Percentiles rank a stretch among this genome's conserved stretches.
Conservation (phyloP, 2,329 filamentous ascomycete species). For the Aspergillus unguis region DNA sequence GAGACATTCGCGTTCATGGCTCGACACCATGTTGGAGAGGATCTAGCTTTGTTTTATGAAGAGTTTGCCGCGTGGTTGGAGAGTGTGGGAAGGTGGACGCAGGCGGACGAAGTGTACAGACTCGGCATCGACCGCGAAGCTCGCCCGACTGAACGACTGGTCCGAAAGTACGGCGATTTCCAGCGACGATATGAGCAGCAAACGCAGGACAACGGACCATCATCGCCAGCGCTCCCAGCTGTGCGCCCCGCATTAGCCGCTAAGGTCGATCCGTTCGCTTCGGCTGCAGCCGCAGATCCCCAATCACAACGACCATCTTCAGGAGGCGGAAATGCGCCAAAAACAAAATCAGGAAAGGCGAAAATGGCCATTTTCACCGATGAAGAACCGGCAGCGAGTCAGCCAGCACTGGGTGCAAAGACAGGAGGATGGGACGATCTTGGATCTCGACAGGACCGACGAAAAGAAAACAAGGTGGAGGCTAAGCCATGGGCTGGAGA, state of each 20-base stretch:
- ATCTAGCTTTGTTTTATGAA: conserved; percentile 89
- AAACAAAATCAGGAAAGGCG: conserved; percentile 65
- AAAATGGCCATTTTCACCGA: conserved; percentile 95
- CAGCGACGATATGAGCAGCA: conserved; percentile 71
- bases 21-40: conserved; percentile 81
- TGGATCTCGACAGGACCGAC: conserved; percentile 77
- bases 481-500: conserved; percentile 90
- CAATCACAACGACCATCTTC: conserved; percentile 59
- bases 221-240: conserved; percentile 80
- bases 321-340: conserved; percentile 46
- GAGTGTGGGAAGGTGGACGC: conserved; percentile 73
- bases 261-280: conserved; percentile 78
- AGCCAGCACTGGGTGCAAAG: conserved; percentile 51
- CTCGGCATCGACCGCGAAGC: conserved; percentile 87
- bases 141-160: conserved; percentile 71
- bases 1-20: conserved; percentile 91
- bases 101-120: conserved; percentile 91
- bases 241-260: conserved; percentile 78
- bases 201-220: conserved; percentile 64
- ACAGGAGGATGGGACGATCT: conserved; percentile 89
- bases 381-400: conserved; percentile 57
- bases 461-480: conserved; percentile 88
- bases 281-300: conserved; percentile 56
- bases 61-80: conserved; percentile 95
- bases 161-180: conserved; percentile 91